Conservation (phyloP, 805 yeast species). For the Wickerhamomyces ciferrii region DNA sequence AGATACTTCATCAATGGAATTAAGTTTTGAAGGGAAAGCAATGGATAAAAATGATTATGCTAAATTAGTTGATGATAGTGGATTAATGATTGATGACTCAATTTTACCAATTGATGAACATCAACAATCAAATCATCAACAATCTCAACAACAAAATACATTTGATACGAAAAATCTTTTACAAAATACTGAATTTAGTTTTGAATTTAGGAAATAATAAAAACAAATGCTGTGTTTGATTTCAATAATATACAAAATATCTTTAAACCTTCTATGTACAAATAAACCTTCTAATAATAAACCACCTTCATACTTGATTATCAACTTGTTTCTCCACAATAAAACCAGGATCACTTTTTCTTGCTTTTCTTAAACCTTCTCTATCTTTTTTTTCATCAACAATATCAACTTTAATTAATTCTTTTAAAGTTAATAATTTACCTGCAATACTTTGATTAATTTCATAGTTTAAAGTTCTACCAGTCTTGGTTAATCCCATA, state of each 20-base stretch:
- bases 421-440: conserved; percentile 76
- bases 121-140: conserved; percentile 9
- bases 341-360: conserved; percentile 64
- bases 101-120: conserved; percentile 5
- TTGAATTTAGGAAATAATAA: conserved; percentile 13
- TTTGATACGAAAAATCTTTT: conserved; percentile 20
- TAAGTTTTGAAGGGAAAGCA: conserved; percentile 42
- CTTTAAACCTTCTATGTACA: not conserved
- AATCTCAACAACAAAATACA: not conserved
- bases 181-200: conserved; percentile 18
- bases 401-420: conserved; percentile 76
- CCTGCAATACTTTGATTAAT: conserved; percentile 83
- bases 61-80: conserved; percentile 32
- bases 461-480: conserved; percentile 65
- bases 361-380: conserved; percentile 43
- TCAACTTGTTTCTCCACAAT: conserved; percentile 32
- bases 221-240: conserved; percentile 2
- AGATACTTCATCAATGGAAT: conserved; percentile 24
- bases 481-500: conserved; percentile 72
- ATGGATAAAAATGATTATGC: conserved; percentile 36
- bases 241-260: not conserved
- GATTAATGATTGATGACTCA: conserved; percentile 27
- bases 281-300: not conserved
- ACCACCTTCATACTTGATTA: not conserved
- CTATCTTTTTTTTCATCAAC: conserved; percentile 48